A percentile compares a stretch with the other conserved stretches of the same genome.
phyloP scores from a whole-genome alignment of 1,139 yeast species.

The Meyerozyma guilliermondii region DNA sequence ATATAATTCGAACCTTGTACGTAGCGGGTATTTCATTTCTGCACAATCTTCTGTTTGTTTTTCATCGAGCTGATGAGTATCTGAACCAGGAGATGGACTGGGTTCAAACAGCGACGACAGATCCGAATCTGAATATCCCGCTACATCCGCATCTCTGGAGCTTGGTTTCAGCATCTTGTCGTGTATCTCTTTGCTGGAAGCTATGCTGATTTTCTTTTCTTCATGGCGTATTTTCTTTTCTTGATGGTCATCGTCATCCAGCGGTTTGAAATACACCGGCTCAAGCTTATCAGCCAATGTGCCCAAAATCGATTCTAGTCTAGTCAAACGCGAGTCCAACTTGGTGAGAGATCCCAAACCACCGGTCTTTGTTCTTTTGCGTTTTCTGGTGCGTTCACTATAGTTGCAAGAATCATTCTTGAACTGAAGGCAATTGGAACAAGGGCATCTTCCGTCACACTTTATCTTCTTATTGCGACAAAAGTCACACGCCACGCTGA shows the following conservation, averaged over 20 bases:
- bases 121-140: background rate
- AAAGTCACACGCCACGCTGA: conserved; percentile 19
- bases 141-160: no score
- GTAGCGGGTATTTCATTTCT: background rate
- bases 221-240: conserved; percentile 4
- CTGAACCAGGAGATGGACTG: no score
- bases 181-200: no score
- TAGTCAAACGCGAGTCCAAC: conserved; percentile 4
- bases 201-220: conserved; percentile 1
- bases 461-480: conserved; percentile 22
- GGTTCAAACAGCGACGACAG: background rate
- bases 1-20: conserved; percentile 9
- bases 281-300: conserved; percentile 2
- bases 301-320: conserved; percentile 4
- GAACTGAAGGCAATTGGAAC: conserved; percentile 16
- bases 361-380: conserved; percentile 7
- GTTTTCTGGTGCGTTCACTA: conserved; percentile 19
- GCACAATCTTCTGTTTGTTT: background rate
- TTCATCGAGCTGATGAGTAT: no score
- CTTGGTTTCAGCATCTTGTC: no score
- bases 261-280: background rate
- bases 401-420: conserved; percentile 23
- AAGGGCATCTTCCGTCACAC: conserved; percentile 21
- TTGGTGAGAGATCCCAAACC: conserved; percentile 1
- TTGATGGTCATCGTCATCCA: conserved; percentile 3